A percentile compares a stretch with the other conserved stretches of the same genome.
Evolutionary conservation across 2,329 filamentous ascomycete species (phyloP).

Genomic region (Exophiala sideris): DNA sequence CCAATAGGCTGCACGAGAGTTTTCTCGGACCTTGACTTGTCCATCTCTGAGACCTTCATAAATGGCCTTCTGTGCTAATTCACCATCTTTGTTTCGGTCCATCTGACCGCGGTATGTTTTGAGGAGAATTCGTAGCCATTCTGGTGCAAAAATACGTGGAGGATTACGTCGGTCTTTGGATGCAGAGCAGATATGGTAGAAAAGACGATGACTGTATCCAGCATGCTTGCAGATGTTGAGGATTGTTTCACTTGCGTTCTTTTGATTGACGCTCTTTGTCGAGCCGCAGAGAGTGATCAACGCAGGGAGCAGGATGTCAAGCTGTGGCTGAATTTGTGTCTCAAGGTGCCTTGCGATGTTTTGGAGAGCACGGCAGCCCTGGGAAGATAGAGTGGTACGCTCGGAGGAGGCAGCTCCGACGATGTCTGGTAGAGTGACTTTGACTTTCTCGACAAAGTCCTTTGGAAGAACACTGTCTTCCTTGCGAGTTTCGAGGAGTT

Average conservation of each 20-base stretch:
- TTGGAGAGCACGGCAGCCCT: conserved; percentile 21
- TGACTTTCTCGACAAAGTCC: conserved; percentile 25
- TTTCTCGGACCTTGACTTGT: conserved; percentile 85
- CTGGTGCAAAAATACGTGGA: conserved; percentile 71
- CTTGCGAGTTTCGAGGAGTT: conserved; percentile 24
- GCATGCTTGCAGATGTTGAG: conserved; percentile 74
- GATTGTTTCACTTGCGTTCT: conserved; percentile 77
- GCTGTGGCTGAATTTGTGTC: conserved; percentile 24
- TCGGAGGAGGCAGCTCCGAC: conserved; percentile 25
- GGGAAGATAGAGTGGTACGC: conserved; percentile 26
- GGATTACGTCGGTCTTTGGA: conserved; percentile 92
- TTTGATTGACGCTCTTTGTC: conserved; percentile 88
- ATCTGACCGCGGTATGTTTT: conserved; percentile 73
- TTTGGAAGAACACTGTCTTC: conserved; percentile 19
- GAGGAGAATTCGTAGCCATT: conserved; percentile 81
- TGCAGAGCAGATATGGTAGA: conserved; percentile 80
- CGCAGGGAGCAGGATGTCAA: conserved; percentile 48
- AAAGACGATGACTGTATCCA: conserved; percentile 73
- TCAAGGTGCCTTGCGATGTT: conserved; percentile 22
- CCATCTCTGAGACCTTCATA: conserved; percentile 85
- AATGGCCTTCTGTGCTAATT: conserved; percentile 81
- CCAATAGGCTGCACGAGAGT: conserved; percentile 85
- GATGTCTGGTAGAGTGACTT: conserved; percentile 24
- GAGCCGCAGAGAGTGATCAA: conserved; percentile 85
- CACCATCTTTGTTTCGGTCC: conserved; percentile 79